Evolutionary conservation across 495 filamentous ascomycete species (phyloP).

Genomic region (Chaetomium cochliodes): DNA sequence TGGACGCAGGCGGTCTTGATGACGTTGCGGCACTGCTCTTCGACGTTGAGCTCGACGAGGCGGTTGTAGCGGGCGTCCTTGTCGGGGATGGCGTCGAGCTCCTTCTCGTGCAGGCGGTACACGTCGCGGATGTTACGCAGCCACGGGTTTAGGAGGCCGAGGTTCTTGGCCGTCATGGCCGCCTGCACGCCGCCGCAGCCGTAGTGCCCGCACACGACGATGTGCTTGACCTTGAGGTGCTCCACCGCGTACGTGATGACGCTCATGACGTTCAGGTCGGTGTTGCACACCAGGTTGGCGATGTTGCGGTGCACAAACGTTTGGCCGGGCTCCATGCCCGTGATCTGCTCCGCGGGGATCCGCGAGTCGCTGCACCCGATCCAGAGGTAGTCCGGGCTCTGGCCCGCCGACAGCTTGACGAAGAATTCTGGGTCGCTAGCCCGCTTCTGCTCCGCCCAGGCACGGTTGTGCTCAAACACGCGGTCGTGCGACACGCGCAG

Average conservation of each 20-base stretch:
- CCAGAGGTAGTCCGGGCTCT: constrained; percentile 62
- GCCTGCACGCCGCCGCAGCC: constrained; percentile 64
- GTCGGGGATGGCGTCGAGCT: constrained; percentile 53
- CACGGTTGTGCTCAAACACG: constrained; percentile 55
- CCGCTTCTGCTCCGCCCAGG: constrained; percentile 54
- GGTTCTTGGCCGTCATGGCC: constrained; percentile 56
- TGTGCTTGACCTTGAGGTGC: constrained; percentile 61
- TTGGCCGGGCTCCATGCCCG: constrained; percentile 59
- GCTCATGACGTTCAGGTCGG: constrained; percentile 59
- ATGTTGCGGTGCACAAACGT: constrained; percentile 65
- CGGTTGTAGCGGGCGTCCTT: constrained; percentile 50
- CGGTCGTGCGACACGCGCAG: constrained; percentile 51
- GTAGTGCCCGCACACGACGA: constrained; percentile 65
- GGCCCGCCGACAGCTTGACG: constrained; percentile 50
- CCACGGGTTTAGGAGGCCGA: constrained; percentile 61
- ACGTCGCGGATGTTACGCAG: constrained; percentile 61
- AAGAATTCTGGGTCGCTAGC: constrained; percentile 57
- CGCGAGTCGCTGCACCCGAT: constrained; percentile 64
- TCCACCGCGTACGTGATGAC: constrained; percentile 62
- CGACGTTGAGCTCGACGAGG: constrained; percentile 60
- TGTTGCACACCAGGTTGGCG: constrained; percentile 60
- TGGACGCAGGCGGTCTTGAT: constrained; percentile 59
- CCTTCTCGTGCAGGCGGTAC: constrained; percentile 55
- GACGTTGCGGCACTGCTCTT: constrained; percentile 58
- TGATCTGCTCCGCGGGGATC: constrained; percentile 60